These are phyloP conservation scores for Wallacemonas rigidus DNA, from an alignment of 208 protist species.

Conservation along the genomic window DNA sequence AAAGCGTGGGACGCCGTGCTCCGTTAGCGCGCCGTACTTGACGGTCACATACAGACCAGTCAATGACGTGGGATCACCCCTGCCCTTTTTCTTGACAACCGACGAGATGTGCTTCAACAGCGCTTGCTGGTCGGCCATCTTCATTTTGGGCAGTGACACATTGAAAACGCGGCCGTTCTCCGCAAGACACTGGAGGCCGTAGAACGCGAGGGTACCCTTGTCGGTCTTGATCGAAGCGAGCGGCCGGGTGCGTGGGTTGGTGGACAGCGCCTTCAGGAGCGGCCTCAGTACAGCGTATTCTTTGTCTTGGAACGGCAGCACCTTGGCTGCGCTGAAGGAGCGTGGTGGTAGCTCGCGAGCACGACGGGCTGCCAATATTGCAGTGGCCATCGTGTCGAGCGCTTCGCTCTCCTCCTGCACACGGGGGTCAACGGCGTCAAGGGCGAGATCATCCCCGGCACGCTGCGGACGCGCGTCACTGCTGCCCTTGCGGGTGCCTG, in stretches of 20 bases:
- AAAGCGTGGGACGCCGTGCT: constrained; percentile 86
- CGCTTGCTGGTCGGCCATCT: constrained; percentile 45
- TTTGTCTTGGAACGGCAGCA: constrained; percentile 73
- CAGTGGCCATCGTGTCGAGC: constrained; percentile 23
- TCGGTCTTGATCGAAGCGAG: constrained; percentile 52
- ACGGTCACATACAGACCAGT: constrained; percentile 87
- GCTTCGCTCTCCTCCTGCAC: constrained; percentile 15
- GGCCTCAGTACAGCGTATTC: constrained; percentile 81
- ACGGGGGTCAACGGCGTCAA: constrained; percentile 18
- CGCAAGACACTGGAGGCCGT: constrained; percentile 82
- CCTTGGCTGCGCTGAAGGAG: constrained; percentile 69
- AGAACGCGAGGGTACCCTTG: constrained; percentile 54
- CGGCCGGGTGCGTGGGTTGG: constrained; percentile 57
- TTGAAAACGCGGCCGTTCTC: constrained; percentile 82
- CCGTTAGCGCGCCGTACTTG: constrained; percentile 79
- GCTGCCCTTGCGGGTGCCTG: not conserved
- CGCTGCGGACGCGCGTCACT: constrained; percentile 24
- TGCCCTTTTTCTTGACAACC: constrained; percentile 22
- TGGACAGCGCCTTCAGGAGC: constrained; percentile 76
- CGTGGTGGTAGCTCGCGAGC: constrained; percentile 37
- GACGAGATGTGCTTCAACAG: constrained; percentile 71
- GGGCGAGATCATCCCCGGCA: constrained; percentile 13
- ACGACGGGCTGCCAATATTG: constrained; percentile 33
- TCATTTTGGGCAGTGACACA: constrained; percentile 73
- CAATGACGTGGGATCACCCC: constrained; percentile 34